phyloP scores from a whole-genome alignment of 176 grass and related monocot species.

The Typha latifolia region DNA sequence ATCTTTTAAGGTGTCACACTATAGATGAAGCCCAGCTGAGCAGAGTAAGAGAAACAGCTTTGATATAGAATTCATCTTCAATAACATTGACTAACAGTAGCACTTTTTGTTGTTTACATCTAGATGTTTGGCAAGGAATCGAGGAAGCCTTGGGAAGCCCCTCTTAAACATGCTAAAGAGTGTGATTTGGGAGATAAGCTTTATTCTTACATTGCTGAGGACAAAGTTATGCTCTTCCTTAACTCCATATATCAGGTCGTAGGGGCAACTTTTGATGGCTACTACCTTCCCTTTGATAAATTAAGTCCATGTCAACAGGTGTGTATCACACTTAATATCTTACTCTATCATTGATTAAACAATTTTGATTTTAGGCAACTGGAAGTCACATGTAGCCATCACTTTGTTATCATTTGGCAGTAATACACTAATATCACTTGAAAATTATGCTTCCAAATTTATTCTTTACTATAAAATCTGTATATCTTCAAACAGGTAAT shows the following conservation, averaged over 20 bases:
- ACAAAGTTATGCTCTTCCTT: constrained; percentile 15
- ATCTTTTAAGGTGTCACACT: constrained; percentile 8
- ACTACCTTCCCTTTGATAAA: constrained; percentile 3
- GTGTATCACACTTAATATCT: no score
- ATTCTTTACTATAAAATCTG: no score
- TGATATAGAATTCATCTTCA: neutral
- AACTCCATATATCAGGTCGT: constrained; percentile 15
- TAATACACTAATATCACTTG: no score
- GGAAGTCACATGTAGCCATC: no score
- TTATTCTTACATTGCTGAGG: constrained; percentile 11
- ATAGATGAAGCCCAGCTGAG: neutral
- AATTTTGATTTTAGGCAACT: no score
- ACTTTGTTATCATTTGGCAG: no score
- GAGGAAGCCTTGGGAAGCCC: constrained; percentile 10
- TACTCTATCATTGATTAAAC: no score
- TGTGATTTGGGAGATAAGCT: constrained; percentile 5
- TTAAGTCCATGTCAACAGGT: neutral
- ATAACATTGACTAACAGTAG: neutral
- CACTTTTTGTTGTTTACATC: constrained; percentile 7
- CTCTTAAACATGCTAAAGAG: constrained; percentile 15
- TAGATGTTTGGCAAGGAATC: constrained; percentile 8
- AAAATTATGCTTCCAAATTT: no score
- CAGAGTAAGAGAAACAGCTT: constrained; percentile 11
- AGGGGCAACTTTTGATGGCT: constrained; percentile 5
- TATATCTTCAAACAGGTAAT: no score